Evolutionary conservation across 257 asterid genomes (phyloP).

Genomic region (Primulina tabacum): DNA sequence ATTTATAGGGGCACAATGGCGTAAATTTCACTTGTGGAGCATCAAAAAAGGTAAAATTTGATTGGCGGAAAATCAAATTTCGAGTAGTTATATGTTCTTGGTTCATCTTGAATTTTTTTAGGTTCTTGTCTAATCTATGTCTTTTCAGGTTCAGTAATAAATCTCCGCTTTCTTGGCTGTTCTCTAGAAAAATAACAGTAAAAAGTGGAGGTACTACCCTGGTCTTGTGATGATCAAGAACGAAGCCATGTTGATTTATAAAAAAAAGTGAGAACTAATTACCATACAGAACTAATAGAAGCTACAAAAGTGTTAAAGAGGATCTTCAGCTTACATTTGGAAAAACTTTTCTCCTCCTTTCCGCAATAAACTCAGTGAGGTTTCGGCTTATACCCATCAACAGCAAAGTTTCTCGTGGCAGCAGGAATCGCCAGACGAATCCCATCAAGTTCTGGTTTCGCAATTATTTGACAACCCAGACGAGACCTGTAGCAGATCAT

Average conservation of each 20-base stretch:
- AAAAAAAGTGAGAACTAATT: no score
- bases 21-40: background rate
- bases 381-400: slow-evolving; percentile 86
- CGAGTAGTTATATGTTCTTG: background rate
- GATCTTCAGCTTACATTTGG: slow-evolving; percentile 11
- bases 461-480: slow-evolving; percentile 88
- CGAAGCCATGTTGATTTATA: no score
- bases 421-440: slow-evolving; percentile 79
- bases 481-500: slow-evolving; percentile 63
- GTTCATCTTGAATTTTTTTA: no score
- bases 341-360: slow-evolving; percentile 18
- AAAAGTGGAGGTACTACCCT: background rate
- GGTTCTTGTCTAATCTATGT: no score
- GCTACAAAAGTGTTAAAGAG: slow-evolving; percentile 22
- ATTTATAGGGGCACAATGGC: background rate
- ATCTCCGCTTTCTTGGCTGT: no score
- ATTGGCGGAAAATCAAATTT: background rate
- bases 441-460: slow-evolving; percentile 84
- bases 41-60: background rate
- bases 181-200: no score
- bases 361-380: slow-evolving; percentile 56
- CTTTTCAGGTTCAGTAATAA: no score
- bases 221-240: background rate
- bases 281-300: no score
- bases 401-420: slow-evolving; percentile 87